Percentiles rank a stretch among this genome's conserved stretches.
Evolutionary conservation across 176 grass and related monocot genomes (phyloP).

Genomic region (Saccharum officinarum): DNA sequence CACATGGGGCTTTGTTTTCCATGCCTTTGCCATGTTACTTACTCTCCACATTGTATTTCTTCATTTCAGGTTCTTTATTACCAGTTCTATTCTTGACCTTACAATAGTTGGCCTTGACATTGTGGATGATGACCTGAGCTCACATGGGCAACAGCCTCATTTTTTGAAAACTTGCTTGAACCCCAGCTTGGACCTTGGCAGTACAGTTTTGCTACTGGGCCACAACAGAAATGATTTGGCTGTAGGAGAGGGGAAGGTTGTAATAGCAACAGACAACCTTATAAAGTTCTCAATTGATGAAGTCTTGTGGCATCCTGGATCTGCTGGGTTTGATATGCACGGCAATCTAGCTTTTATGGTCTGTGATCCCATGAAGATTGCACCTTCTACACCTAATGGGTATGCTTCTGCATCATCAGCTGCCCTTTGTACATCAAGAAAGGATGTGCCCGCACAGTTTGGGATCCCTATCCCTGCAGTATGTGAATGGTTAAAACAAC

Average conservation of each 20-base stretch:
- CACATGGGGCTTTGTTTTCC: slow-evolving; percentile 18
- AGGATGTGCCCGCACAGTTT: slow-evolving; percentile 67
- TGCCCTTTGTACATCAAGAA: slow-evolving; percentile 57
- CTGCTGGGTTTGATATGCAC: slow-evolving; percentile 87
- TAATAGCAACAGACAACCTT: slow-evolving; percentile 90
- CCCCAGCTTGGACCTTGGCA: slow-evolving; percentile 81
- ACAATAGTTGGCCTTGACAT: slow-evolving; percentile 84
- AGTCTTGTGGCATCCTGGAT: slow-evolving; percentile 73
- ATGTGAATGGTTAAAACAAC: slow-evolving; percentile 84
- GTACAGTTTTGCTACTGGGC: slow-evolving; percentile 69
- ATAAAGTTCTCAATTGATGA: slow-evolving; percentile 89
- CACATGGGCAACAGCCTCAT: slow-evolving; percentile 59
- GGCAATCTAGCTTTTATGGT: slow-evolving; percentile 96
- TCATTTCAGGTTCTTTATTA: slow-evolving; percentile 89
- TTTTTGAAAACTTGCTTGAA: slow-evolving; percentile 85
- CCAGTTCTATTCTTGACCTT: slow-evolving; percentile 86
- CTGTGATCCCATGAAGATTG: slow-evolving; percentile 95
- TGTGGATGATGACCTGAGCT: slow-evolving; percentile 45
- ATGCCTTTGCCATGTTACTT: slow-evolving; percentile 23
- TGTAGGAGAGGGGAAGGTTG: slow-evolving; percentile 82
- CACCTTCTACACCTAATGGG: slow-evolving; percentile 68
- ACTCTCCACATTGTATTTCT: slow-evolving; percentile 13
- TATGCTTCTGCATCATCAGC: slow-evolving; percentile 67
- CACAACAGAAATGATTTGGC: slow-evolving; percentile 65
- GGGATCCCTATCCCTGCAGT: slow-evolving; percentile 83